These are phyloP conservation scores for Apiospora phragmitis DNA, from an alignment of 2,329 filamentous ascomycete genomes.

Conservation along the genomic window DNA sequence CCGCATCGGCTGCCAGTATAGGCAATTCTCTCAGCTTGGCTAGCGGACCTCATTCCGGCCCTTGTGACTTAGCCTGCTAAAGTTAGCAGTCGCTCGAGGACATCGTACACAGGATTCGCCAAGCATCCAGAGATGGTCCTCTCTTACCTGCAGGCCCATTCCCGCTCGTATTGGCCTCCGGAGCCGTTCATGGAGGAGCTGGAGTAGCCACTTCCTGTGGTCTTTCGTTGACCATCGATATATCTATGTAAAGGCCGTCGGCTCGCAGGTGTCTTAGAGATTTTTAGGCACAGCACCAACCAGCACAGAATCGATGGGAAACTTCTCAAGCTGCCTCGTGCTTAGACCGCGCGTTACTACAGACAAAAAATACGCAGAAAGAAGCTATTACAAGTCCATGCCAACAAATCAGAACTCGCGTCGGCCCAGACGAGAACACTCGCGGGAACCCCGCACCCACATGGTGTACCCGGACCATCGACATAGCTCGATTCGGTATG, in stretches of 20 bases:
- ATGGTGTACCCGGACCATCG: not conserved
- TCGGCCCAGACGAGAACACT: not conserved
- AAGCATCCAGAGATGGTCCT: not conserved
- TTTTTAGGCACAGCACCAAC: not conserved
- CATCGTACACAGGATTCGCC: not conserved
- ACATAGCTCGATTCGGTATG: not conserved
- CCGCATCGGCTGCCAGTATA: not conserved
- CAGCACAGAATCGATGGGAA: not conserved
- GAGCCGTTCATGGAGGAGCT: not conserved
- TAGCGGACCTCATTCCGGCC: not conserved
- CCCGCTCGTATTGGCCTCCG: not conserved
- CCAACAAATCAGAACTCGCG: not conserved
- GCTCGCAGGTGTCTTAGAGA: not conserved
- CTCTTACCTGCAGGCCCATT: not conserved
- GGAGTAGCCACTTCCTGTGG: not conserved
- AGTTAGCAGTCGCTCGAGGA: not conserved
- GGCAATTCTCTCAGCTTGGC: not conserved
- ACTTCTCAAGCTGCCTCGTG: not conserved
- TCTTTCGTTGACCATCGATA: not conserved
- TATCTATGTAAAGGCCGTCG: not conserved
- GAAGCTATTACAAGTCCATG: not conserved
- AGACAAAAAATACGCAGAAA: not conserved
- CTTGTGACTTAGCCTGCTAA: not conserved
- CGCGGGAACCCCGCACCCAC: not conserved
- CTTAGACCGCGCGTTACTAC: not conserved